These are phyloP conservation scores for Gloeostereum incarnatum DNA, from an alignment of 768 basidiomycete genomes.

Conservation along the genomic window DNA sequence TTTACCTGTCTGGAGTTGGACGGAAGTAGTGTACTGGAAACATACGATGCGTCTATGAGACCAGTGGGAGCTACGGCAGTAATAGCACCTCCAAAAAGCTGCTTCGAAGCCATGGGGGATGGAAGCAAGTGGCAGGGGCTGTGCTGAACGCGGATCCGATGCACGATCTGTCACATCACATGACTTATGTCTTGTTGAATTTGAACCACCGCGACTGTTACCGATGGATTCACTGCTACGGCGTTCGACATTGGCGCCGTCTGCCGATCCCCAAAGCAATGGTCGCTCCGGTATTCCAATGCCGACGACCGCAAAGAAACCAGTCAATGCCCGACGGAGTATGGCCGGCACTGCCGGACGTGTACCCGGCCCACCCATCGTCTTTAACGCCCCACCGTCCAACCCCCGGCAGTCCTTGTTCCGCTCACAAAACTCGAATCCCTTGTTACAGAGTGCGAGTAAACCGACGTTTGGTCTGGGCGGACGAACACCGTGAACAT, in stretches of 20 bases:
- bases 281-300: slow-evolving; percentile 62
- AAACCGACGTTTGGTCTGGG: slow-evolving; percentile 63
- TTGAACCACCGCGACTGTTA: not conserved
- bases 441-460: slow-evolving; percentile 58
- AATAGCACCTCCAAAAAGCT: slow-evolving; percentile 89
- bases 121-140: no score
- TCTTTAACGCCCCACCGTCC: slow-evolving; percentile 20
- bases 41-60: slow-evolving; percentile 85
- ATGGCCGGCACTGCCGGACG: slow-evolving; percentile 70
- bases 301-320: slow-evolving; percentile 70
- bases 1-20: slow-evolving; percentile 1
- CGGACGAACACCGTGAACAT: slow-evolving; percentile 41
- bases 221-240: slow-evolving; percentile 45
- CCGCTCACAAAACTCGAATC: slow-evolving; percentile 60
- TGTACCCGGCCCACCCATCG: slow-evolving; percentile 26
- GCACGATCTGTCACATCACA: no score
- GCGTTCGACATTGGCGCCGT: slow-evolving; percentile 50
- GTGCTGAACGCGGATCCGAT: no score
- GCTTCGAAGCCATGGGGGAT: no score
- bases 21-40: slow-evolving; percentile 7
- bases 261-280: slow-evolving; percentile 37
- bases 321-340: slow-evolving; percentile 52
- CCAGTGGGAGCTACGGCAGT: slow-evolving; percentile 39
- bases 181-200: no score
- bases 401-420: slow-evolving; percentile 64